A percentile compares a stretch with the other conserved stretches of the same genome.
Evolutionary conservation across 306 rosid species (phyloP).

Genomic region (Trifolium subterraneum): DNA sequence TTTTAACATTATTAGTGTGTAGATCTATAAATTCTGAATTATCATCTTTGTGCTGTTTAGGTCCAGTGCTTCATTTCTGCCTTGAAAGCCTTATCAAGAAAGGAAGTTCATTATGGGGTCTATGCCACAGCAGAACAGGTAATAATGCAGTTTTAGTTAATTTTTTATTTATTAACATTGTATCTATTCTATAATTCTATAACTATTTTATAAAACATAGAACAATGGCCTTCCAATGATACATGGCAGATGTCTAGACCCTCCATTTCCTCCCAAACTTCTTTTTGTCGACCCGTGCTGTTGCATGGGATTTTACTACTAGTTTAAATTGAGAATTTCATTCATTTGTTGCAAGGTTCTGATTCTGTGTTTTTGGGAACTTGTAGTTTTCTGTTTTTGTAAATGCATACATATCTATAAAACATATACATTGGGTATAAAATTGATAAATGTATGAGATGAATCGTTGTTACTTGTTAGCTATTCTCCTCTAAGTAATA

Average conservation of each 20-base stretch:
- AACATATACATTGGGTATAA: not conserved
- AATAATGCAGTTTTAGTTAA: conserved; percentile 18
- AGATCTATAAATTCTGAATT: conserved; percentile 7
- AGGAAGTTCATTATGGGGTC: conserved; percentile 82
- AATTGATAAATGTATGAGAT: not conserved
- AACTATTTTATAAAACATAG: not conserved
- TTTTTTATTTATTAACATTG: not conserved
- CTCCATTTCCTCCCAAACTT: not conserved
- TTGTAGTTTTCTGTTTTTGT: conserved; percentile 9
- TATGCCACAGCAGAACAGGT: conserved; percentile 88
- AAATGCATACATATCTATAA: not conserved
- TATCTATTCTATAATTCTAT: not conserved
- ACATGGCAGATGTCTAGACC: not conserved
- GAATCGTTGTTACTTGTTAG: not conserved
- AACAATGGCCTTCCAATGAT: not conserved
- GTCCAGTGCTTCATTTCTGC: conserved; percentile 76
- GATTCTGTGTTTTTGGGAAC: conserved; percentile 10
- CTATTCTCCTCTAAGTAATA: conserved; percentile 19
- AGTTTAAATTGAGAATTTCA: not conserved
- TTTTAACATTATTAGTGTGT: conserved; percentile 2
- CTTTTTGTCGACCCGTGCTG: not conserved
- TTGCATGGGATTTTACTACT: not conserved
- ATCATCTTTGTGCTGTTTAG: conserved; percentile 43
- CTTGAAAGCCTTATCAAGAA: conserved; percentile 73
- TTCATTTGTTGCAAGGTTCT: conserved; percentile 14